Conservation (phyloP, 148 eudicot genomes). For the Silene latifolia region DNA sequence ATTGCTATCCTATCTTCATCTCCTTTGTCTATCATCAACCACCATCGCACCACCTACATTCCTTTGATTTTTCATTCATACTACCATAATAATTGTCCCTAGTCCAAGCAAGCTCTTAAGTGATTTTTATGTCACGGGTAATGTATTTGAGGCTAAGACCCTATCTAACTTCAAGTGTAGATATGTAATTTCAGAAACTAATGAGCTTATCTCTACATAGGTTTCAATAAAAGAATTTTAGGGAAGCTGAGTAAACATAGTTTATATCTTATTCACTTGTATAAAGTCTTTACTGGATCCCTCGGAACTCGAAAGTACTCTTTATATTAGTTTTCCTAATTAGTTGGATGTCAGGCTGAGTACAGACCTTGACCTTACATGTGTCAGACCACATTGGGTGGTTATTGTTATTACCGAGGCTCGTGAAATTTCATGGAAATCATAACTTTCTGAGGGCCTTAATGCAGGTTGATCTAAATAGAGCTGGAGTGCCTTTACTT, state of each 20-base stretch:
- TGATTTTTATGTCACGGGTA: no score
- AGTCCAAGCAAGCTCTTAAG: no score
- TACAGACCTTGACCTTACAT: neutral
- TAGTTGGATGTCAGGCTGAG: neutral
- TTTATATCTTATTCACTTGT: neutral
- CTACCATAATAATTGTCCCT: no score
- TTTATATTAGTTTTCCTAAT: neutral
- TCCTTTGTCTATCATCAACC: no score
- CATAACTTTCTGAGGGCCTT: neutral
- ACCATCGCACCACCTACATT: no score
- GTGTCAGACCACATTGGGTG: neutral
- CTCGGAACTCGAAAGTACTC: neutral
- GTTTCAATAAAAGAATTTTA: neutral
- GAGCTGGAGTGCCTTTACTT: constrained; percentile 97
- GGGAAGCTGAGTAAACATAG: neutral
- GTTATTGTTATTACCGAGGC: neutral
- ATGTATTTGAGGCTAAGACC: neutral
- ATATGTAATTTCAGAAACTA: neutral
- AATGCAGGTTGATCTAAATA: constrained; percentile 86
- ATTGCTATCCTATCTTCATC: no score
- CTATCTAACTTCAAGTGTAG: neutral
- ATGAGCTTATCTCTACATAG: no score
- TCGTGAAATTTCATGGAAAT: neutral
- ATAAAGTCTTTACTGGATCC: neutral
- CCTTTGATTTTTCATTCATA: no score